Percentiles rank a stretch among this genome's conserved stretches.
These are phyloP conservation scores for Alternaria sp. DNA, from an alignment of 2,329 filamentous ascomycete genomes.

Conservation along the genomic window DNA sequence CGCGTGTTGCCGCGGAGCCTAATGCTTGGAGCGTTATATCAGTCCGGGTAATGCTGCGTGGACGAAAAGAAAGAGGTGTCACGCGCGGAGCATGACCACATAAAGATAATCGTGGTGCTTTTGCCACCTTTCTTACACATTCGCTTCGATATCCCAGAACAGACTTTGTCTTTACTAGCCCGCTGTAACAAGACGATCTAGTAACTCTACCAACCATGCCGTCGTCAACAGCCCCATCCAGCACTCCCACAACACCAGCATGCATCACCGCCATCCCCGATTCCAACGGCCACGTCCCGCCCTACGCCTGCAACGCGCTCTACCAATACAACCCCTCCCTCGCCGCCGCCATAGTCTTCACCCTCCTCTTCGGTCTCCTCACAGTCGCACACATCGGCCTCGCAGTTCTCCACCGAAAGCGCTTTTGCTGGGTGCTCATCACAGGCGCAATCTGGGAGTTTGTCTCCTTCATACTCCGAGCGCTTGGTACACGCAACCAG, in stretches of 20 bases:
- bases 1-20: neutral
- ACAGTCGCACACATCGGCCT: neutral
- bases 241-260: neutral
- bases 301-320: neutral
- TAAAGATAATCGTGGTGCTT: neutral
- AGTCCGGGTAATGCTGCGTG: neutral
- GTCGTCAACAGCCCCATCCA: neutral
- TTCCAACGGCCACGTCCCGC: neutral
- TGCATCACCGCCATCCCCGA: neutral
- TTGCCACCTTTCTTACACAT: neutral
- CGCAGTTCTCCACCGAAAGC: neutral
- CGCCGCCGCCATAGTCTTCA: neutral
- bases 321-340: neutral
- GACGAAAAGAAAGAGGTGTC: neutral
- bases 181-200: neutral
- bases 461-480: neutral
- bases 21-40: neutral
- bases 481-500: neutral
- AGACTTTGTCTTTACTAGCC: neutral
- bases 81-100: neutral
- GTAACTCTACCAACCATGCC: neutral
- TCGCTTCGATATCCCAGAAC: neutral
- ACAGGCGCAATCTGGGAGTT: neutral
- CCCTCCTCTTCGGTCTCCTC: neutral
- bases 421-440: neutral